A percentile compares a stretch with the other conserved stretches of the same genome.
These are phyloP conservation scores for Termitomyces sp. DNA, from an alignment of 768 basidiomycete genomes.

Conservation along the genomic window DNA sequence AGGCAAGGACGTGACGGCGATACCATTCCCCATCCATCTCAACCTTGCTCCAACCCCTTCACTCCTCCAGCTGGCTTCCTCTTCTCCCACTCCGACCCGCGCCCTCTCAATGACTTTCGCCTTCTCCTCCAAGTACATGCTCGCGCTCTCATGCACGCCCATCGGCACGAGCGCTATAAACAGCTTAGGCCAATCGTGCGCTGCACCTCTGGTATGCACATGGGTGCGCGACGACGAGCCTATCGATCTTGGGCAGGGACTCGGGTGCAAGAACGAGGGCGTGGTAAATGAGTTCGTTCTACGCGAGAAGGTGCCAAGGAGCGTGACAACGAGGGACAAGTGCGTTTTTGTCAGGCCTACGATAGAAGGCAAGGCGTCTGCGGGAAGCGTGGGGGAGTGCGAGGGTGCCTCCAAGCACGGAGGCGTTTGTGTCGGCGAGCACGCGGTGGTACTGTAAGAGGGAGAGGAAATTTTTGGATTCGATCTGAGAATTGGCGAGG, in stretches of 20 bases:
- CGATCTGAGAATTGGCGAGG: conserved; percentile 50
- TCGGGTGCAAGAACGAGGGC: conserved; percentile 75
- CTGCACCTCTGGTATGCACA: conserved; percentile 94
- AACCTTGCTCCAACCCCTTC: conserved; percentile 6
- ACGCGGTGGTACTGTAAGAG: conserved; percentile 83
- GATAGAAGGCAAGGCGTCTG: conserved; percentile 78
- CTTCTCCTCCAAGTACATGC: conserved; percentile 95
- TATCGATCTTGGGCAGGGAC: conserved; percentile 76
- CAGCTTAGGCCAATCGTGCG: conserved; percentile 70
- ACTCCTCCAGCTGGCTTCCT: conserved; percentile 36
- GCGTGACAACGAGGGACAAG: conserved; percentile 48
- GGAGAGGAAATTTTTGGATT: conserved; percentile 77
- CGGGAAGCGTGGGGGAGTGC: conserved; percentile 70
- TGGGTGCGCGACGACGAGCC: conserved; percentile 75
- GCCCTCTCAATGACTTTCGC: conserved; percentile 84
- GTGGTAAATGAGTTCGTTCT: conserved; percentile 98
- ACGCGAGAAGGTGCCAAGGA: conserved; percentile 21
- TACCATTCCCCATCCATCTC: too few relatives aligned
- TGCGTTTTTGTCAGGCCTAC: conserved; percentile 82
- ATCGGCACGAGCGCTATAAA: too few relatives aligned
- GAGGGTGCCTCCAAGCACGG: conserved; percentile 66
- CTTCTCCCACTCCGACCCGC: conserved; percentile 54
- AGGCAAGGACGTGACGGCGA: too few relatives aligned
- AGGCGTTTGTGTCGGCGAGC: conserved; percentile 57
- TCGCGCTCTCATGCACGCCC: conserved; percentile 41